phyloP scores from a whole-genome alignment of 805 yeast genomes.

The Myxozyma mucilagina region DNA sequence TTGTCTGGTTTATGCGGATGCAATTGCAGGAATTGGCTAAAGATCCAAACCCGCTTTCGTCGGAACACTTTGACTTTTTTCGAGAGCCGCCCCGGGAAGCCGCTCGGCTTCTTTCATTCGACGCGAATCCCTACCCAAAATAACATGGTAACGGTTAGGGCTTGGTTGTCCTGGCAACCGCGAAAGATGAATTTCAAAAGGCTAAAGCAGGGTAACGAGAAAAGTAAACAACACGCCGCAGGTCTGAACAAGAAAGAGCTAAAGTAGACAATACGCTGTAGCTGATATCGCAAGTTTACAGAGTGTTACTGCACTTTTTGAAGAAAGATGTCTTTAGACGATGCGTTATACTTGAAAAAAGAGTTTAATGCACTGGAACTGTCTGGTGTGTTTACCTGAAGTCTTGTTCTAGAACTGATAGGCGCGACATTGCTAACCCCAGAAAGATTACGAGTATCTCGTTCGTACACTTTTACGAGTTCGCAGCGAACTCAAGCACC shows the following conservation, averaged over 20 bases:
- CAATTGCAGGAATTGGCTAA: too few relatives aligned
- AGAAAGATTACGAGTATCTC: slow-evolving; percentile 1
- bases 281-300: too few relatives aligned
- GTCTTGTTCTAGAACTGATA: neutral
- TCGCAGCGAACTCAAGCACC: slow-evolving; percentile 29
- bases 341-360: neutral
- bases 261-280: too few relatives aligned
- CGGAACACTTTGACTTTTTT: neutral
- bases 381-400: neutral
- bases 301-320: neutral
- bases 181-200: too few relatives aligned
- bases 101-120: slow-evolving; percentile 1
- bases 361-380: neutral
- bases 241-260: neutral
- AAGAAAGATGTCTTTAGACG: neutral
- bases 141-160: neutral
- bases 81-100: neutral
- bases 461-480: slow-evolving; percentile 6
- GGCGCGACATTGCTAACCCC: neutral
- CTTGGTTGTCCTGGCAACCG: slow-evolving; percentile 7
- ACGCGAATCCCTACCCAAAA: neutral
- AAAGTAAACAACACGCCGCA: neutral
- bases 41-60: neutral
- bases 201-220: neutral
- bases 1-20: too few relatives aligned